These are phyloP conservation scores for Balakata baccata DNA, from an alignment of 345 rosid genomes.

Conservation along the genomic window DNA sequence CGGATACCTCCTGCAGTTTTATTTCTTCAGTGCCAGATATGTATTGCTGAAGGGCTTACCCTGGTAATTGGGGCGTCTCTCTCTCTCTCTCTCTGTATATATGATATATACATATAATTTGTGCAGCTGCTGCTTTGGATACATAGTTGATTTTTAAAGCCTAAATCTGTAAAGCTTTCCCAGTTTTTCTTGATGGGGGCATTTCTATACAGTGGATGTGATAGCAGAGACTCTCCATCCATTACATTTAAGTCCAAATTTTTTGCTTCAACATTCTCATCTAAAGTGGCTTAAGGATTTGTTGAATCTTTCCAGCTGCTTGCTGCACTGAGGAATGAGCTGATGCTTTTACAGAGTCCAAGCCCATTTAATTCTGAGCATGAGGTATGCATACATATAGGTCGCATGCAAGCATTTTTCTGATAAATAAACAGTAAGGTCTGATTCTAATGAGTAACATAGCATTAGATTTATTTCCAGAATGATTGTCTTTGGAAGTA, in stretches of 20 bases:
- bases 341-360: slow-evolving; percentile 47
- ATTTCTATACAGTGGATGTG: too few relatives aligned
- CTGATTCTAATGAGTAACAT: not conserved
- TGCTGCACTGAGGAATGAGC: slow-evolving; percentile 84
- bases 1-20: slow-evolving; percentile 64
- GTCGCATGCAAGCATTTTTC: not conserved
- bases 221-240: too few relatives aligned
- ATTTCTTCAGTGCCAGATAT: slow-evolving; percentile 78
- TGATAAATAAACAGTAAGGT: not conserved
- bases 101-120: not conserved
- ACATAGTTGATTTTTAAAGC: too few relatives aligned
- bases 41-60: slow-evolving; percentile 87
- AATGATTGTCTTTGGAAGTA: too few relatives aligned
- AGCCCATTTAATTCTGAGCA: slow-evolving; percentile 76
- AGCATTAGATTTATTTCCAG: not conserved
- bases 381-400: slow-evolving; percentile 48
- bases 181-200: too few relatives aligned
- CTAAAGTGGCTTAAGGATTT: not conserved
- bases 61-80: slow-evolving; percentile 43
- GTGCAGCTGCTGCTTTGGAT: too few relatives aligned
- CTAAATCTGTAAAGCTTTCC: too few relatives aligned
- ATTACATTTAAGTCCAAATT: too few relatives aligned
- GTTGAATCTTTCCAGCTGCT: slow-evolving; percentile 53
- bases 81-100: too few relatives aligned
- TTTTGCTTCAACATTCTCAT: too few relatives aligned